Conservation (phyloP, 2,329 filamentous ascomycete genomes). For the Bipolaris bicolor region DNA sequence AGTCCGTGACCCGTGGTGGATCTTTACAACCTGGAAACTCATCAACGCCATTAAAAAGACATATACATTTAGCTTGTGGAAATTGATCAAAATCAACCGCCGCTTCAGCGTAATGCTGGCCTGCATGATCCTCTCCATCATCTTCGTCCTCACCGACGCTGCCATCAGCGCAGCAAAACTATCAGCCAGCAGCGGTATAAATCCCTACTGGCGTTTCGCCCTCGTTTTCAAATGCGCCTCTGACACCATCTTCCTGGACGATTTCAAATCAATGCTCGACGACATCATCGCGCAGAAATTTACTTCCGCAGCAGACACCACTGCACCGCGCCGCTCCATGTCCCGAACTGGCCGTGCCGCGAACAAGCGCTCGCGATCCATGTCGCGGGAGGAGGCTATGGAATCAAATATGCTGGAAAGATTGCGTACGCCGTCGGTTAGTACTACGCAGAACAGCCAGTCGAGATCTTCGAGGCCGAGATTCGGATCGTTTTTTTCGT, state of each 20-base stretch:
- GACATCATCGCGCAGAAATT: constrained; percentile 38
- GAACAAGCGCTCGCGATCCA: constrained; percentile 22
- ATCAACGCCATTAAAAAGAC: constrained; percentile 43
- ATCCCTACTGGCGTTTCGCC: constrained; percentile 46
- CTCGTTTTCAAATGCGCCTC: constrained; percentile 47
- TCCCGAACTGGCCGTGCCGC: constrained; percentile 7
- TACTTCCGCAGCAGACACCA: constrained; percentile 25
- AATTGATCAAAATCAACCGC: constrained; percentile 35
- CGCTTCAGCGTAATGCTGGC: constrained; percentile 44
- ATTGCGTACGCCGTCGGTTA: not conserved
- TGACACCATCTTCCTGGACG: constrained; percentile 46
- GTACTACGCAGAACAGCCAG: not conserved
- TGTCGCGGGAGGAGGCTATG: constrained; percentile 27
- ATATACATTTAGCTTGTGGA: constrained; percentile 37
- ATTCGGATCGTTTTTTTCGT: constrained; percentile 23
- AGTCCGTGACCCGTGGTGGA: constrained; percentile 46
- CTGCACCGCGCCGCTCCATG: constrained; percentile 20
- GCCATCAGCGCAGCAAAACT: constrained; percentile 38
- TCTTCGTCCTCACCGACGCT: constrained; percentile 40
- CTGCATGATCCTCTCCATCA: constrained; percentile 44
- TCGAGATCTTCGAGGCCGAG: constrained; percentile 15
- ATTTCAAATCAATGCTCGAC: constrained; percentile 46
- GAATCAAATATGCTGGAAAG: constrained; percentile 23
- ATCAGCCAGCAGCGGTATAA: constrained; percentile 38
- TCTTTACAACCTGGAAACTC: constrained; percentile 45